phyloP scores from a whole-genome alignment of 2,329 filamentous ascomycete genomes.

The Zarea fungicola region DNA sequence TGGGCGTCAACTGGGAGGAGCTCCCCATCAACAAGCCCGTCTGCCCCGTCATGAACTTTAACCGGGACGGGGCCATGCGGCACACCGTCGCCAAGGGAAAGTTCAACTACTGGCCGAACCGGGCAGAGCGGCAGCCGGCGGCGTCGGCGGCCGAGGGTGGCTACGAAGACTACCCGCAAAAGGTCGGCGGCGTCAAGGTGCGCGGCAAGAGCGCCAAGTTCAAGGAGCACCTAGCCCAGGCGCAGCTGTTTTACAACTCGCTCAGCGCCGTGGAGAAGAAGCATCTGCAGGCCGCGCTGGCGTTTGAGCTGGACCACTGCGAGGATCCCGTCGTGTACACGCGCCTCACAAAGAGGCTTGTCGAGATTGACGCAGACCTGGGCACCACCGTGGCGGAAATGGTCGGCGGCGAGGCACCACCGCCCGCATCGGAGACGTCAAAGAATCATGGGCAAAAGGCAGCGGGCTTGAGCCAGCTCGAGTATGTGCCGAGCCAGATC shows the following conservation, averaged over 20 bases:
- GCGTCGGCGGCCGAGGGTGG: conserved; percentile 57
- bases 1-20: conserved; percentile 72
- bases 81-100: conserved; percentile 66
- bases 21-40: conserved; percentile 72
- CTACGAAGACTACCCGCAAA: conserved; percentile 61
- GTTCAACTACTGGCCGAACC: conserved; percentile 61
- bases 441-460: conserved; percentile 64
- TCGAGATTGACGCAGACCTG: conserved; percentile 66
- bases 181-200: conserved; percentile 64
- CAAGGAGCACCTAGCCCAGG: conserved; percentile 70
- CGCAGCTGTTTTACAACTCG: conserved; percentile 80
- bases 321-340: conserved; percentile 74
- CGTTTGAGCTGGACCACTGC: conserved; percentile 77
- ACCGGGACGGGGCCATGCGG: conserved; percentile 67
- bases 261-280: conserved; percentile 63
- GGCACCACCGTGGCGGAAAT: conserved; percentile 64
- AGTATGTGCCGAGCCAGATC: conserved; percentile 56
- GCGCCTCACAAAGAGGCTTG: conserved; percentile 60
- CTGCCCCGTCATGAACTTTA: conserved; percentile 69
- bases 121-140: conserved; percentile 60
- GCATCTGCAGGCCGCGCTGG: conserved; percentile 64
- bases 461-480: conserved; percentile 63
- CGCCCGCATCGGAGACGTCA: conserved; percentile 47
- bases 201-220: conserved; percentile 69
- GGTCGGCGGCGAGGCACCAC: conserved; percentile 54